Evolutionary conservation across 495 filamentous ascomycete genomes (phyloP), one percentile per base, ranked within the genome.

Genomic region (Halenospora varia): DNA sequence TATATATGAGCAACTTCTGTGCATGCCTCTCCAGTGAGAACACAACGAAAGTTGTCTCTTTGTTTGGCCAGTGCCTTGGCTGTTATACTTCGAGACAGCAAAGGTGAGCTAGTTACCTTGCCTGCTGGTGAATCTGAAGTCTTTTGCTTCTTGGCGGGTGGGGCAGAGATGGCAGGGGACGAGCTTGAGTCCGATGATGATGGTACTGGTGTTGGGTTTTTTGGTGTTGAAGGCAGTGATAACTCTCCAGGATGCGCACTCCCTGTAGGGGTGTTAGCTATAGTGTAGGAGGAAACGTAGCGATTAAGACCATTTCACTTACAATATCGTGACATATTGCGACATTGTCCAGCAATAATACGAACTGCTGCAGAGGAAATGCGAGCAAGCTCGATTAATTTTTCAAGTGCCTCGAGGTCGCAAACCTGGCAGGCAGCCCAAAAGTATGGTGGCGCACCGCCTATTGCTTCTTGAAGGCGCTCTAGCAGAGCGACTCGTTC

Each of bases 1-100:
- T 63, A 63, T 10, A 63, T 63, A 53, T 63, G 56, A 20, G 56
- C 57, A 17, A 57, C 56, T 25, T 63, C 56, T 18, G 41, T 52
- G 15, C 20, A 2, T 24, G 2, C n/a, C 40, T 4, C 8, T 9
- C 35, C 39, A 45, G 61, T 60, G 1, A 63, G 44, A 17, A 63
- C 61, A 56, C 61, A 63, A 26, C 48, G 9, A 48, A n/a, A 52
- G 19, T 40, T 50, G 49, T 63, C 61, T 60, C 57, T 40, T 35
- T 47, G n/a, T 52, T 29, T n/a, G 25, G 59, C 59, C 52, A 26
- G 25, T 20, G 26, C 13, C n/a, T n/a, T 55, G 25, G 9, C 22
- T 41, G 41, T 49, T 39, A 18, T n/a, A 35, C 45, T 40, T 55
- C 57, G 55, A 58, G 23, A 39, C 10, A 53, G 18, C 42, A 10